These are phyloP conservation scores for Ilex paraguariensis DNA, from an alignment of 305 asterid species.

Conservation along the genomic window DNA sequence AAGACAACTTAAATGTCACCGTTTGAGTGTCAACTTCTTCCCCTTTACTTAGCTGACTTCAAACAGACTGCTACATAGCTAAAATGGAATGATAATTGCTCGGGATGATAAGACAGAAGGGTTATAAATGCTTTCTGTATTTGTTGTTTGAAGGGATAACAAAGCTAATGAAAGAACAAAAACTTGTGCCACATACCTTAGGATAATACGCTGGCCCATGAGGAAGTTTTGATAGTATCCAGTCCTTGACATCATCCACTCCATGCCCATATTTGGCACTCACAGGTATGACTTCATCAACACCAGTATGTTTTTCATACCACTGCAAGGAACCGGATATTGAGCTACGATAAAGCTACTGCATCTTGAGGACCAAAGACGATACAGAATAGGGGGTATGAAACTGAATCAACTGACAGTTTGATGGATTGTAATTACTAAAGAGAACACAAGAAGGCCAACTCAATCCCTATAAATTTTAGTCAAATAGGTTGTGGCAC, in stretches of 20 bases:
- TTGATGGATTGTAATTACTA: too few species aligned
- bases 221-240: conserved; percentile 96
- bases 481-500: too few species aligned
- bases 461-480: too few species aligned
- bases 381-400: background rate
- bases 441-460: too few species aligned
- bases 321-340: conserved; percentile 51
- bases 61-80: too few species aligned
- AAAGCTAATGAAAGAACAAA: background rate
- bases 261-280: conserved; percentile 98
- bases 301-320: conserved; percentile 87
- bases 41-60: background rate
- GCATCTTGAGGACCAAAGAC: background rate
- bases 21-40: too few species aligned
- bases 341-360: background rate
- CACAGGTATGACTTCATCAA: conserved; percentile 97
- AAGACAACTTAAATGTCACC: too few species aligned
- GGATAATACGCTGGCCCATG: conserved; percentile 86
- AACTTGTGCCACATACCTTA: conserved; percentile 42
- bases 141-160: background rate
- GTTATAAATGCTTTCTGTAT: background rate
- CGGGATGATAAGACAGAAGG: background rate
- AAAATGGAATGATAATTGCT: background rate
- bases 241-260: conserved; percentile 88
- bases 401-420: background rate